Base-by-base conservation (phyloP, 495 filamentous ascomycete species). In the Letharia lupina region DNA sequence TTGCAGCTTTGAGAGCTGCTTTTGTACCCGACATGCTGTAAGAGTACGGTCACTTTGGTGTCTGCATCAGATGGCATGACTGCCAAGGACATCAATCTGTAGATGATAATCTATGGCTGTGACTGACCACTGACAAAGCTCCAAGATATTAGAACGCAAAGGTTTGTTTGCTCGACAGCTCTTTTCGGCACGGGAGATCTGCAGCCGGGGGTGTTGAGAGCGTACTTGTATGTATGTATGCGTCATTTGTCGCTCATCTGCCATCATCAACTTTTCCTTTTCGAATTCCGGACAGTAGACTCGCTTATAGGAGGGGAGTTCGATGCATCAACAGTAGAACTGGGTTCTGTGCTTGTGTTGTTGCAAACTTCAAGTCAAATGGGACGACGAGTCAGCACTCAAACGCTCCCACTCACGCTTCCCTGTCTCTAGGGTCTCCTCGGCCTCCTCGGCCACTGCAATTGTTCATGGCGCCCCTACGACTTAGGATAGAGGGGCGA, bases 1-100 rank as follows among this genome's bases (percentile, higher is more conserved):
- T 89, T 64, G 91, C 89, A 64, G 89, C 87, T 76, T 96, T 98
- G 65, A 98, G 80, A 68, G 87, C 82, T 64, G 89, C 82, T 78
- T 96, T 98, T 74, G 79, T 81, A 64, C 65, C 50, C 20, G 86
- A 80, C 86, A 87, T 83, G 18, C 62, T 72, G 33, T 18, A 20
- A 11, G 54, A 37, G 33, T 37, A 10, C 13, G 7, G 6, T 37
- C 16, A 37, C 54, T 37, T 35, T 37, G 7, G 15, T 10, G 31
- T 57, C 7, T 9, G 20, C 9, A 37, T 9, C 7, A 18, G 33
- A 57, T 37, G 7, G 33, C 54, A 57, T 57, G 31, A 16, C 52
- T n/a, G 50, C 7, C 28, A 54, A 28, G 2, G 9, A 16, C 0
- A 6, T 31, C 2, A n/a, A 42, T 10, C 10, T 42, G 40, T 42